Conservation (phyloP, 176 grass and related monocot genomes). For the Dactylis glomerata region DNA sequence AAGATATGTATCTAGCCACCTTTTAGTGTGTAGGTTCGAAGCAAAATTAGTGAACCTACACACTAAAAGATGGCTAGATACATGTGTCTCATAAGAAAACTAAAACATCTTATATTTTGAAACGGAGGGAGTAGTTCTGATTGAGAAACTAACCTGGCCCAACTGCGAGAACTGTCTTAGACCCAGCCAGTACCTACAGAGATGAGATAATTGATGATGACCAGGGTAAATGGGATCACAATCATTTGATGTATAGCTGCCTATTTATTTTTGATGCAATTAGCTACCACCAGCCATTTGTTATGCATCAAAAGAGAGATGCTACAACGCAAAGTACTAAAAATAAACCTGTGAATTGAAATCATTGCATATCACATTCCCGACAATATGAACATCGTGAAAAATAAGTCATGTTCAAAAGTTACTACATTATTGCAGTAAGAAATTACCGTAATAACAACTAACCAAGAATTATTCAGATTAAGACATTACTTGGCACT, state of each 20-base stretch:
- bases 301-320: conserved; percentile 5
- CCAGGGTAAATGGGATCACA: neutral
- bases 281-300: neutral
- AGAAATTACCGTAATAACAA: neutral
- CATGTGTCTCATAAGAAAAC: no score
- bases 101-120: no score
- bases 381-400: neutral
- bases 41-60: no score
- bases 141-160: conserved; percentile 67
- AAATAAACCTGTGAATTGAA: neutral
- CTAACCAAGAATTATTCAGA: neutral
- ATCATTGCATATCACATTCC: neutral
- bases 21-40: no score
- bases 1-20: no score
- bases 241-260: conserved; percentile 8
- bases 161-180: conserved; percentile 92
- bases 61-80: no score
- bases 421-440: neutral
- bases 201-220: conserved; percentile 3
- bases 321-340: neutral
- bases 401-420: conserved; percentile 1
- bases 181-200: conserved; percentile 79
- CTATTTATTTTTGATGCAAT: neutral
- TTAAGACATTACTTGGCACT: conserved; percentile 9
- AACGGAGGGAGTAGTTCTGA: no score